These are phyloP conservation scores for Peronospora belbahrii DNA, from an alignment of 352 stramenopile species.

Conservation along the genomic window DNA sequence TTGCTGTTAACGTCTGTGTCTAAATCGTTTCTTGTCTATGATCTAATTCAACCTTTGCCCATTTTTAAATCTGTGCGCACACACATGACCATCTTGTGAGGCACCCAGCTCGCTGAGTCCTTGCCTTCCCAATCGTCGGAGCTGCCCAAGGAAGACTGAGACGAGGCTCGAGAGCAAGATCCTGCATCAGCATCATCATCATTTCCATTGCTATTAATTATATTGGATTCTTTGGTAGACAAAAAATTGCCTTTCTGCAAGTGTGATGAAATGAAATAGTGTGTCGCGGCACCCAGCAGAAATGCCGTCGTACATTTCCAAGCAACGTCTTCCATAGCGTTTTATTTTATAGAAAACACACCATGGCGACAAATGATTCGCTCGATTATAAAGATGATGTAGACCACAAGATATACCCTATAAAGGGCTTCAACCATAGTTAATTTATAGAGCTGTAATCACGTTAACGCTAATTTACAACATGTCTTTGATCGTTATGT, in stretches of 20 bases:
- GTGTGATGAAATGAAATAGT: conserved; percentile 47
- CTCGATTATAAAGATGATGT: not conserved
- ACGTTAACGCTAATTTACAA: too few species aligned
- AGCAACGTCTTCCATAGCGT: conserved; percentile 44
- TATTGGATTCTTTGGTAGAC: not conserved
- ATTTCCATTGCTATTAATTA: conserved; percentile 8
- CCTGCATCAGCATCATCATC: not conserved
- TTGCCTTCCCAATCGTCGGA: conserved; percentile 63
- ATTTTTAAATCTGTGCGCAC: conserved; percentile 94
- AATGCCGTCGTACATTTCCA: conserved; percentile 80
- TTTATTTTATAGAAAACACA: not conserved
- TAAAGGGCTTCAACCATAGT: too few species aligned
- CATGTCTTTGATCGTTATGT: too few species aligned
- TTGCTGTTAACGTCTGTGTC: not conserved
- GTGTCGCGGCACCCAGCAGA: conserved; percentile 55
- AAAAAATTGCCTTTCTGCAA: conserved; percentile 16
- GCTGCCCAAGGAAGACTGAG: conserved; percentile 23
- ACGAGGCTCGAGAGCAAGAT: conserved; percentile 5
- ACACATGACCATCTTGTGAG: conserved; percentile 92
- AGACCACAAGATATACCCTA: too few species aligned
- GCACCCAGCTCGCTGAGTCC: conserved; percentile 48
- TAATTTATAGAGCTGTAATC: too few species aligned
- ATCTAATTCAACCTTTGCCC: conserved; percentile 86
- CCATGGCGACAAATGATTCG: not conserved
- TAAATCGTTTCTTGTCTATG: not conserved